A percentile compares a stretch with the other conserved stretches of the same genome.
phyloP scores from a whole-genome alignment of 257 asterid species.

The Solanum neorickii region DNA sequence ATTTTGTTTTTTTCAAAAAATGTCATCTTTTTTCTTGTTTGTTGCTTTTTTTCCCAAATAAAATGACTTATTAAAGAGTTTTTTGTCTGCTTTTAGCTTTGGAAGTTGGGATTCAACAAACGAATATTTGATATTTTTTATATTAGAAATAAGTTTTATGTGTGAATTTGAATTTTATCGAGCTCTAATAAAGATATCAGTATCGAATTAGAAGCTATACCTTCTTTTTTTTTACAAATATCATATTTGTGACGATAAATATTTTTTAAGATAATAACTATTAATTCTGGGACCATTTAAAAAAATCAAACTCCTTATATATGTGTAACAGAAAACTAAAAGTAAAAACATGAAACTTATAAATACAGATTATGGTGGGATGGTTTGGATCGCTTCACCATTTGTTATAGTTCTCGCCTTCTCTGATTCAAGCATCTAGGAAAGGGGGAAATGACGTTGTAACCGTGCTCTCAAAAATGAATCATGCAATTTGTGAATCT shows the following conservation, averaged over 20 bases:
- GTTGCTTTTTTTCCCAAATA: neutral
- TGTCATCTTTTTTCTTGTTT: neutral
- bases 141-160: neutral
- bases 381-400: neutral
- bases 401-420: neutral
- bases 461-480: neutral
- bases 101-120: neutral
- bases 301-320: too few species aligned
- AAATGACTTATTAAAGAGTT: neutral
- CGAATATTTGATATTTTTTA: neutral
- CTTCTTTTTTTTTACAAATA: neutral
- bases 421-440: neutral
- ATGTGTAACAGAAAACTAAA: too few species aligned
- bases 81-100: neutral
- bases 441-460: neutral
- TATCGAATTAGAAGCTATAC: too few species aligned
- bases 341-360: neutral
- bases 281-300: too few species aligned
- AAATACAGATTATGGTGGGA: too few species aligned
- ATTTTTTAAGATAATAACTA: too few species aligned
- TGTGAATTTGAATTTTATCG: accelerated
- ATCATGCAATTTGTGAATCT: neutral
- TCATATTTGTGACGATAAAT: neutral
- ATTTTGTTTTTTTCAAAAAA: neutral
- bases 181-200: accelerated